phyloP scores from a whole-genome alignment of 345 rosid species.

The Excoecaria agallocha region DNA sequence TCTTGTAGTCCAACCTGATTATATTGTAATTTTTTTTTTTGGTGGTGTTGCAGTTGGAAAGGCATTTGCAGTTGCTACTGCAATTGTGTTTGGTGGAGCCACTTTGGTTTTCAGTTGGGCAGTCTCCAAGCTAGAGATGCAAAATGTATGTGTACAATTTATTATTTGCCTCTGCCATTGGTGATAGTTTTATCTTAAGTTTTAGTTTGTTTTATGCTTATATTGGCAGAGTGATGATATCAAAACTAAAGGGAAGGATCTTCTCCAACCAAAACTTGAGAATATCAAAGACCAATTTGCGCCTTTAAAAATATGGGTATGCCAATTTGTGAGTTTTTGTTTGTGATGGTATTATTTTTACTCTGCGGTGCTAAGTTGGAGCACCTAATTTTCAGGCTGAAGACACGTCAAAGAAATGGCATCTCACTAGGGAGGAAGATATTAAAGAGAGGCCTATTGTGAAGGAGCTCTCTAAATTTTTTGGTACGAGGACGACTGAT shows the following conservation, averaged over 20 bases:
- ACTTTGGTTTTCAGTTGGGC: slow-evolving; percentile 53
- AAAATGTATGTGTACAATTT: slow-evolving; percentile 40
- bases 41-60: slow-evolving; percentile 53
- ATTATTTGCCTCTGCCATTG: neutral
- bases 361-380: neutral
- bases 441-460: slow-evolving; percentile 64
- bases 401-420: slow-evolving; percentile 70
- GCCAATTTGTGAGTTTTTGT: slow-evolving; percentile 14
- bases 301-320: slow-evolving; percentile 77
- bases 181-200: neutral
- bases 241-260: slow-evolving; percentile 51
- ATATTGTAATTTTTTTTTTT: too few species aligned
- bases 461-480: slow-evolving; percentile 65
- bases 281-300: slow-evolving; percentile 50
- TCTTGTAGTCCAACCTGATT: too few species aligned
- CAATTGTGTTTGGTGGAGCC: slow-evolving; percentile 71
- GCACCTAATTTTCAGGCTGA: slow-evolving; percentile 45
- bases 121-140: slow-evolving; percentile 62
- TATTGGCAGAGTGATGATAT: slow-evolving; percentile 56
- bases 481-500: slow-evolving; percentile 44
- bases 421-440: slow-evolving; percentile 38
- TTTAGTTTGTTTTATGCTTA: neutral
- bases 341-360: neutral
- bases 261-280: slow-evolving; percentile 60
- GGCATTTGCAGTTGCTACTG: slow-evolving; percentile 79